Evolutionary conservation across 192 early-diverging fungal species (phyloP), one percentile per base, ranked within the genome.

Genomic region (Backusella liffmaniae): DNA sequence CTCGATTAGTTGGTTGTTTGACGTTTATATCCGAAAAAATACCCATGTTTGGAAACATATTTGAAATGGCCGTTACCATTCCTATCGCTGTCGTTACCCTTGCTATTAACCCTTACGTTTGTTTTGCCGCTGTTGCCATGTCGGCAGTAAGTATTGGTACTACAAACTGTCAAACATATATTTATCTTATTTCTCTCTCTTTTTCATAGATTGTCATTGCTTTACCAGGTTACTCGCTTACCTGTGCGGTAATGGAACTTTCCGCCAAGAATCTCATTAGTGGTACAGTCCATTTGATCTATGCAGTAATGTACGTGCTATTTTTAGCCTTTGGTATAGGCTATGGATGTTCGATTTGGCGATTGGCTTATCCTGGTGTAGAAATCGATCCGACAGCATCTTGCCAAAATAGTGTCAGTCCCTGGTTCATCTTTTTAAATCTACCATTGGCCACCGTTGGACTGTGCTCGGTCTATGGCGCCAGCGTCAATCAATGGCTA

Each of bases 201-300:
- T 16, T 29, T 74, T 8, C 9, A 23, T 32, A 78, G 77, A 71
- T 83, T 66, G 87, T 91, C 16, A 84, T 91, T 78, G 76, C 90
- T 35, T 82, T 92, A 5, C 90, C 92, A 0, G 96, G 96, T 9
- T 86, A 96, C 56, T 82, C 89, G 7, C 79, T 98, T 70, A 98
- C 96, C 1, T 86, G 91, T 59, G 83, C 92, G 21, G 92, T 98
- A 67, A 95, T 96, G 81, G 96, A 98, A 76, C 81, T 98, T 76
- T 88, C 92, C 1, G 93, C 94, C 16, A 87, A 92, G 51, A 98
- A 98, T 79, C 88, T 96, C 80, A 90, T 97, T 46, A 91, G 92
- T 5, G 97, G 97, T 39, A 89, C 92, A 0, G 93, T 97, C 18
- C 87, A 94, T n/a, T 84, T 96, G 69, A 86, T 96, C 42, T 89